Conservation (phyloP, 495 filamentous ascomycete species). For the Penicillium simplicissimum region DNA sequence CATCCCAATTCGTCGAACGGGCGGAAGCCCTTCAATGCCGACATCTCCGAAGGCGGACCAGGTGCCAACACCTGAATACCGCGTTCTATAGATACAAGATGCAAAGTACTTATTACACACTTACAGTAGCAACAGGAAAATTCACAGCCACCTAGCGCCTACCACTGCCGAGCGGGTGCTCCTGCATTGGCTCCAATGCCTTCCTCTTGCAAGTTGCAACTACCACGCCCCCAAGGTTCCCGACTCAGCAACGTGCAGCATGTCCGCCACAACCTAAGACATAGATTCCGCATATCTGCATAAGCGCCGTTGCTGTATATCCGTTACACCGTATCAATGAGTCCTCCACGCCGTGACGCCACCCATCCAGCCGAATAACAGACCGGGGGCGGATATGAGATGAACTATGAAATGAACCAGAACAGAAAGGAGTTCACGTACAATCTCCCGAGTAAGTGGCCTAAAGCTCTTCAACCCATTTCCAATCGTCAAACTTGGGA, state of each 20-base stretch:
- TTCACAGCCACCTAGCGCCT: background rate
- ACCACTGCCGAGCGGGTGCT: constrained; percentile 13
- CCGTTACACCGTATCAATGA: background rate
- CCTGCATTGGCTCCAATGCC: constrained; percentile 20
- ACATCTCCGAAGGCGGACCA: background rate
- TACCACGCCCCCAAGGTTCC: constrained; percentile 4
- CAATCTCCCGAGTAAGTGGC: background rate
- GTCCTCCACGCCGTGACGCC: background rate
- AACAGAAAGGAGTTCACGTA: background rate
- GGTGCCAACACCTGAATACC: background rate
- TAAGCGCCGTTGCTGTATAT: constrained; percentile 18
- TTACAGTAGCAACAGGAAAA: background rate
- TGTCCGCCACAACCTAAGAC: background rate
- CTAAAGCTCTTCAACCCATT: background rate
- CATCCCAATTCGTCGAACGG: background rate
- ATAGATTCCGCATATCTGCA: constrained; percentile 1
- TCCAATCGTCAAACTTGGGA: background rate
- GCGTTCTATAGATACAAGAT: background rate
- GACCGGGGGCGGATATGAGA: background rate
- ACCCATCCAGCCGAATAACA: background rate
- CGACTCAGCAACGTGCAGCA: constrained; percentile 17
- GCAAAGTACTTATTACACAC: background rate
- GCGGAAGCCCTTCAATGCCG: background rate
- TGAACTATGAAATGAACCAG: background rate
- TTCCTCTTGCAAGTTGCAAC: constrained; percentile 11